Base-by-base conservation (phyloP, 2,329 filamentous ascomycete genomes). In the Colletotrichum higginsianum region DNA sequence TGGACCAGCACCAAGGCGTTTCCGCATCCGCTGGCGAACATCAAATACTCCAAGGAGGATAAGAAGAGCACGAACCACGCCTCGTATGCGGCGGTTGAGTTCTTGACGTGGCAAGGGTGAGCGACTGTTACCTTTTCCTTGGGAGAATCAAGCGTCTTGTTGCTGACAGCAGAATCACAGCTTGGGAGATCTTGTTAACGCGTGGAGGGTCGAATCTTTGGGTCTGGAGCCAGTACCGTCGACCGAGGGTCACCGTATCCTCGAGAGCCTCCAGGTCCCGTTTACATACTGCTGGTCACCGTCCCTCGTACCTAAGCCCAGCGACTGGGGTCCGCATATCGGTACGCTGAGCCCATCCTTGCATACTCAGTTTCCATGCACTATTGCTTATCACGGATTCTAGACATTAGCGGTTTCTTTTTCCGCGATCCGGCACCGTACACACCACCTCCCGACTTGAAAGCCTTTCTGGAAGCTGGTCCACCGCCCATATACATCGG, bases 261-360 rank as follows among this genome's bases (percentile, higher is more conserved):
- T 93, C 0, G 89, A 89, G 64, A 88, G 91, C 9, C 80, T 95
- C 16, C 86, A 86, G 53, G 86, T 95, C 6, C 93, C 93, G 0
- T 92, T 91, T 71, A 94, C 93, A 0, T 96, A 95, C 75, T 93
- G 92, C 78, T 95, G 93, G 92, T 93, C 91, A 0, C 90, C 91
- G 0, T 86, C 90, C 4, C 80, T 93, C 9, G 89, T 93, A 0
- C 87, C 89, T 0, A 93, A 93, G 75, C 91, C 91, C 0, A 83
- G 82, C 3, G 91, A 93, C 75, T 93, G 91, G 91, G 86, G 84
- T 0, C 79, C 84, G 1, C 85, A 91, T 66, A 91, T 93, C 47
- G 87, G 87, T 75, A 86, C 0, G 71, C 35, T 88, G 26, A 30
- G 26, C 26, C 0, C 86, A 21, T 87, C 6, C 2, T 8, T 13